Percentiles rank a stretch among this genome's conserved stretches.
phyloP scores from a whole-genome alignment of 2,329 filamentous ascomycete species.

The Penicillium italicum region DNA sequence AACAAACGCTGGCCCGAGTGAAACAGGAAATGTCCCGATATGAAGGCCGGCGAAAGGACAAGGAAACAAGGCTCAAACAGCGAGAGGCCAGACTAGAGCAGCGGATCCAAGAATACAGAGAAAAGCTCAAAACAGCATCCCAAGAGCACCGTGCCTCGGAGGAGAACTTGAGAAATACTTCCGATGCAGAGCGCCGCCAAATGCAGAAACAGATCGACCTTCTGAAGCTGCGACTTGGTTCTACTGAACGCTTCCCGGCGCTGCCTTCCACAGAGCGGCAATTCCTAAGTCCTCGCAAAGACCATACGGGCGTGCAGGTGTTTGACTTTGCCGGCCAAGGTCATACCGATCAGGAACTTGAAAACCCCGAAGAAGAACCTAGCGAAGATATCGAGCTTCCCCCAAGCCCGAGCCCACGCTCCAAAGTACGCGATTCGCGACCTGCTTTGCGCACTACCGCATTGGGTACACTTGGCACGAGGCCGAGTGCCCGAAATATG shows the following conservation, averaged over 20 bases:
- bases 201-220: conserved; percentile 40
- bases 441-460: conserved; percentile 14
- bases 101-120: conserved; percentile 41
- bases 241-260: conserved; percentile 27
- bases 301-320: conserved; percentile 29
- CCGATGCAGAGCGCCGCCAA: conserved; percentile 37
- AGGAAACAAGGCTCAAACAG: conserved; percentile 42
- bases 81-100: conserved; percentile 39
- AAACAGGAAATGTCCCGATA: conserved; percentile 44
- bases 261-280: conserved; percentile 19
- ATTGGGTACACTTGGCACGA: conserved; percentile 23
- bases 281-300: conserved; percentile 29
- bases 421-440: conserved; percentile 28
- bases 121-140: conserved; percentile 34
- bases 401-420: conserved; percentile 36
- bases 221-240: conserved; percentile 32
- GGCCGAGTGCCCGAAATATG: conserved; percentile 22
- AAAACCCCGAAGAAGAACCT: conserved; percentile 22
- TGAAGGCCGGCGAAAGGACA: conserved; percentile 42
- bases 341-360: conserved; percentile 21
- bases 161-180: conserved; percentile 32
- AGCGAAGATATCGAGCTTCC: conserved; percentile 33
- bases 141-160: conserved; percentile 39
- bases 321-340: conserved; percentile 18
- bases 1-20: conserved; percentile 39